Evolutionary conservation across 306 rosid genomes (phyloP).

Genomic region (Luffa acutangula): DNA sequence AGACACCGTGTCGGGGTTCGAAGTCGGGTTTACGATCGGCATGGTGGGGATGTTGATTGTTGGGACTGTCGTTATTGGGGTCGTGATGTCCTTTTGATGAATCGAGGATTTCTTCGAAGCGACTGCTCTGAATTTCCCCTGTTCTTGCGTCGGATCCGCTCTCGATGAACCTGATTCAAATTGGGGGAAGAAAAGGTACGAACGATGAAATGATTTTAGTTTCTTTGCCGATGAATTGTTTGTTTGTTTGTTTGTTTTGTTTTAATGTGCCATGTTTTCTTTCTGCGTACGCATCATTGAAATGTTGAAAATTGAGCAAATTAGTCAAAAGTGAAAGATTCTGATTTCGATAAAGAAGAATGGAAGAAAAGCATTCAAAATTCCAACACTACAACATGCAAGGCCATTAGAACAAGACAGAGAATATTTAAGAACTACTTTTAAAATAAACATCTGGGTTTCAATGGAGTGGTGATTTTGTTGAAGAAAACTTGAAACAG

Average conservation of each 20-base stretch:
- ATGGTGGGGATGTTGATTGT: conserved; percentile 3
- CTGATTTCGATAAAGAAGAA: neutral
- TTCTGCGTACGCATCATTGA: neutral
- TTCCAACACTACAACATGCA: neutral
- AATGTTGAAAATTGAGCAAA: neutral
- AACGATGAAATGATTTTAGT: neutral
- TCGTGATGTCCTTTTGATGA: conserved; percentile 5
- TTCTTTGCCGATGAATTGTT: neutral
- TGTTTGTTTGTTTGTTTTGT: neutral
- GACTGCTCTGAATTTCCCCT: neutral
- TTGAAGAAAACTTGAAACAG: neutral
- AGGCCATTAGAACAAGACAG: neutral
- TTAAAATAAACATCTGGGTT: neutral
- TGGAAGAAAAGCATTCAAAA: neutral
- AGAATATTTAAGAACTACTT: neutral
- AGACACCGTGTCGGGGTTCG: neutral
- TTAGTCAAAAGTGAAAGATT: neutral
- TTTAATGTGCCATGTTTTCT: neutral
- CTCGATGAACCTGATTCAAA: neutral
- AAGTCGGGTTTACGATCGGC: neutral
- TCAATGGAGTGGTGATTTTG: neutral
- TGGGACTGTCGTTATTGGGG: conserved; percentile 11
- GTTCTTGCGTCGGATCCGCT: neutral
- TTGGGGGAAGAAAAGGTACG: neutral
- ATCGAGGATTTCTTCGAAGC: neutral